Evolutionary conservation across 495 filamentous ascomycete species (phyloP), one percentile per base, ranked within the genome.

Genomic region (Articulospora tetracladia): DNA sequence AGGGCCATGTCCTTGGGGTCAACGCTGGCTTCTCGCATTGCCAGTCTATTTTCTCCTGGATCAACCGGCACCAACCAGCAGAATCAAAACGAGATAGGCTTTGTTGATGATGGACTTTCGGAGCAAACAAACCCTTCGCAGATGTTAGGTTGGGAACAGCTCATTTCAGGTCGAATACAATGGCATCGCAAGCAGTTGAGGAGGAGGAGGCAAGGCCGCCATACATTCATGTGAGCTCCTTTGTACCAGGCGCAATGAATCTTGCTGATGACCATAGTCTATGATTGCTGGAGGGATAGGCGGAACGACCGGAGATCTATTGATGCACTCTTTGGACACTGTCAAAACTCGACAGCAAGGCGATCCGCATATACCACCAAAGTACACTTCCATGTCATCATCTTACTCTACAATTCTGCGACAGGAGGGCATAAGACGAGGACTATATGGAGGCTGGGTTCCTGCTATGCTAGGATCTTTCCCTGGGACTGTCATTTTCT

Each of bases 331-430:
- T 48, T 82, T 98, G 71, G 94, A 98, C 76, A 98, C 94, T 8
- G 94, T 98, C 56, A 98, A 98, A 75, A 98, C 94, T n/a, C 83
- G 94, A 54, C 94, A 98, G 73, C 94, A 98, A 76, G 94, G 94
- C 66, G 95, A 97, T 68, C 92, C 92, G 28, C 86, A 90, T 66
- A 81, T 94, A 51, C 94, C 93, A 19, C 89, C 93, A 1, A 93
- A 89, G 73, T 98, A 98, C 73, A 86, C 89, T 1, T 92, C 91
- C 22, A 86, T 97, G 74, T 86, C 88, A 23, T 86, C 87, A 23
- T 92, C 93, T 4, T 98, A 98, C 76, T 79, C 86, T 66, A 97
- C 88, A 1, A 98, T 98, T 61, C 89, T 89, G 68, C 84, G 93
- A 34, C 91, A 98, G 70, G 94, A 98, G 74, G 94, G 94, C 11